Evolutionary conservation across 2,329 filamentous ascomycete species (phyloP), one percentile per base, ranked within the genome.

Genomic region (Cladophialophora yegresii): DNA sequence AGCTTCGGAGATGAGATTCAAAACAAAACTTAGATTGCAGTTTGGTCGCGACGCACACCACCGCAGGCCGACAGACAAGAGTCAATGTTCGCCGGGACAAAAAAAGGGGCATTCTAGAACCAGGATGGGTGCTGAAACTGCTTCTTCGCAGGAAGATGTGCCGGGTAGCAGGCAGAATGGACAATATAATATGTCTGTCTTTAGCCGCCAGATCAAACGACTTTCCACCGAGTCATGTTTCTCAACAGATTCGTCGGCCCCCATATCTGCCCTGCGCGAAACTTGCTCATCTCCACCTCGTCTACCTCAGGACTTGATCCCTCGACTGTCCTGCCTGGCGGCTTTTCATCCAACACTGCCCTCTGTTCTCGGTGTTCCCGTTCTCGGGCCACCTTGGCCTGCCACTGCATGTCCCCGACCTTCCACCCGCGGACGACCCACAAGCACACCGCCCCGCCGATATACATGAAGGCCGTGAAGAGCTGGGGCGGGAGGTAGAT

Each of bases 381-480:
- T 49, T 65, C 59, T 22, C 45, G 55, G 56, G 22, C 20, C 45
- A 57, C 50, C 51, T 51, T 51, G 9, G 54, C 61, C 10, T 61
- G 23, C 61, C 54, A 61, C 47, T 71, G 70, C 10, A 74, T 63
- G 62, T 77, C 73, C 4, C 75, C 73, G 22, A 79, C 72, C 58
- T 78, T 78, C 77, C 77, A 79, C 1, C 74, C 74, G 30, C 77
- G 72, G 7, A 78, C 75, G 6, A 79, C 30, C 76, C 77, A 79
- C 33, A 78, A 59, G 67, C 79, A 85, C 8, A 81, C 20, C 16
- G 83, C 83, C 13, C 82, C 84, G 1, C 77, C 81, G 23, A 89
- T 73, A 69, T 84, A 90, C 78, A 88, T 84, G 64, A 85, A 77
- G 1, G 84, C 87, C 0, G 83, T 82, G 67, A 89, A 89, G 1